A percentile compares a stretch with the other conserved stretches of the same genome.
Evolutionary conservation across 768 basidiomycete species (phyloP).

Genomic region (Zangia roseola): DNA sequence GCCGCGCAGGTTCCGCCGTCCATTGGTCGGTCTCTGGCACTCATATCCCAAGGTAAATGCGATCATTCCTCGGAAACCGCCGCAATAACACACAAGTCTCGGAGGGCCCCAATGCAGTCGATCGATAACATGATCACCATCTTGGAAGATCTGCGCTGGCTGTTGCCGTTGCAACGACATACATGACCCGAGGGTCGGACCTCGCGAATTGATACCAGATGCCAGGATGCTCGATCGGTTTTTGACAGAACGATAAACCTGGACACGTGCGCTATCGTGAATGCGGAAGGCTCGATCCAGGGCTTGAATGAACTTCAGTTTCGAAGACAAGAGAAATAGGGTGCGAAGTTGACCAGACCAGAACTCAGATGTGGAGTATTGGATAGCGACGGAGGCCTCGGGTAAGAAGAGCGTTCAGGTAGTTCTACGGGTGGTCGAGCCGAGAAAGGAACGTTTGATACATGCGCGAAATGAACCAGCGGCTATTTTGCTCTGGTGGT

Average conservation of each 20-base stretch:
- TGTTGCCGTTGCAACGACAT: too few species aligned
- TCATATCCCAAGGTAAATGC: too few species aligned
- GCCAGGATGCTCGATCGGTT: conserved; percentile 38
- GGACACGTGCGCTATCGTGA: conserved; percentile 26
- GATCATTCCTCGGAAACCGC: conserved; percentile 26
- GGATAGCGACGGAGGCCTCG: conserved; percentile 10
- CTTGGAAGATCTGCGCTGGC: conserved; percentile 27
- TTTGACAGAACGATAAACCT: conserved; percentile 4
- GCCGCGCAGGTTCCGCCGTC: too few species aligned
- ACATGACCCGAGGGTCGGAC: conserved; percentile 45
- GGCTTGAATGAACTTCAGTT: conserved; percentile 16
- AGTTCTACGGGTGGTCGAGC: conserved; percentile 36
- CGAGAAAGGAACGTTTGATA: too few species aligned
- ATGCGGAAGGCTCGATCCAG: conserved; percentile 44
- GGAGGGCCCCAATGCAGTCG: conserved; percentile 46
- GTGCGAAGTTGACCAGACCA: conserved; percentile 4
- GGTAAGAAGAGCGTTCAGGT: conserved; percentile 25
- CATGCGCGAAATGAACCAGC: conserved; percentile 34
- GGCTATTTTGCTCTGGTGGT: conserved; percentile 22
- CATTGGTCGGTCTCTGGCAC: too few species aligned
- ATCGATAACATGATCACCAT: conserved; percentile 36
- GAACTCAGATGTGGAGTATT: neutral
- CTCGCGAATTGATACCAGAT: conserved; percentile 52
- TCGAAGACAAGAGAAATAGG: conserved; percentile 33
- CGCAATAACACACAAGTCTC: neutral